Percentiles rank a stretch among this genome's conserved stretches.
phyloP scores from a whole-genome alignment of 371 early-diverging fungal genomes.

The Mortierella sp. region DNA sequence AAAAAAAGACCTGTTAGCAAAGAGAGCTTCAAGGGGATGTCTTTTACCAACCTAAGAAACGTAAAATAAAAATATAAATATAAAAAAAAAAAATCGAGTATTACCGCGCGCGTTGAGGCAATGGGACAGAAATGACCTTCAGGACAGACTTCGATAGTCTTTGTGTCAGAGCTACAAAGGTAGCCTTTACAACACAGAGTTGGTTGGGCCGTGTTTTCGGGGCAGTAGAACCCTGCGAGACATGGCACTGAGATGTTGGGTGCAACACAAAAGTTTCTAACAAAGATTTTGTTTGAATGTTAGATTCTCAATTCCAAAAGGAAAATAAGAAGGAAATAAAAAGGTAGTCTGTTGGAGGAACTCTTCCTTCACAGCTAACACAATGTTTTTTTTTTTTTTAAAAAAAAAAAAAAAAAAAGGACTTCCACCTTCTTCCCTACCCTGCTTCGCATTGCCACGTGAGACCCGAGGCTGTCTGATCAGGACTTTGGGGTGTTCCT shows the following conservation, averaged over 20 bases:
- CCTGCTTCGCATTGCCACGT: constrained; percentile 44
- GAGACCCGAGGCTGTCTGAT: constrained; percentile 32
- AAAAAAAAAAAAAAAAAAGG: no score
- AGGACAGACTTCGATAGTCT: constrained; percentile 47
- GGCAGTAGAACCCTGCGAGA: constrained; percentile 55
- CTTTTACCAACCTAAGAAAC: not conserved
- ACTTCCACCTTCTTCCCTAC: constrained; percentile 12
- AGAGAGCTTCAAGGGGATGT: not conserved
- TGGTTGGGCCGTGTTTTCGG: constrained; percentile 58
- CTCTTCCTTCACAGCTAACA: no score
- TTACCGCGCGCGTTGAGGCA: constrained; percentile 28
- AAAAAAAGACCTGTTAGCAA: not conserved
- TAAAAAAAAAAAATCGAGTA: no score
- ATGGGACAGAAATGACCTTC: constrained; percentile 46
- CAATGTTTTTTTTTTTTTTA: no score
- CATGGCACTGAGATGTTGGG: constrained; percentile 44
- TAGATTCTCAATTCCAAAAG: not conserved
- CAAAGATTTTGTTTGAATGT: not conserved
- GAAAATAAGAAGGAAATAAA: not conserved
- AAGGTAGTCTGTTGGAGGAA: no score
- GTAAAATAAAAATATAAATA: not conserved
- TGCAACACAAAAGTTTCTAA: constrained; percentile 40
- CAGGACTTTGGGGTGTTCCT: constrained; percentile 14
- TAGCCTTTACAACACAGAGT: constrained; percentile 57
- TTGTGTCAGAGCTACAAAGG: constrained; percentile 50